phyloP scores from a whole-genome alignment of 208 protist genomes.

The Acanthamoeba polyphaga region DNA sequence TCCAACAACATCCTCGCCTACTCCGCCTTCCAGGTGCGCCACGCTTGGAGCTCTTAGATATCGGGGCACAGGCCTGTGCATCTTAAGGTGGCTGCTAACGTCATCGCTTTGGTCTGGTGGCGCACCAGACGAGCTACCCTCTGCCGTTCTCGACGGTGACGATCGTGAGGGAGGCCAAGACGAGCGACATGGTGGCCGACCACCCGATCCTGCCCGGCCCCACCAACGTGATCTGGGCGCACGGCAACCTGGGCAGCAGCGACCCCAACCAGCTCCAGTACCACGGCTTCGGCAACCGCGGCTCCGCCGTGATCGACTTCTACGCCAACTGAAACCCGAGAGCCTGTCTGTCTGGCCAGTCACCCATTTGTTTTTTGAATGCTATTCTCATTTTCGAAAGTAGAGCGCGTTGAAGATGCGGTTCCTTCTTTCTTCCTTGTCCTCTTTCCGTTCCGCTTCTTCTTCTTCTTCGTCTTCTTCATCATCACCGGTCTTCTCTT shows the following conservation, averaged over 20 bases:
- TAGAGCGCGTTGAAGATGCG: background rate
- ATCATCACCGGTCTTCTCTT: background rate
- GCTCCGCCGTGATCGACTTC: slow-evolving; percentile 18
- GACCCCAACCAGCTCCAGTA: slow-evolving; percentile 8
- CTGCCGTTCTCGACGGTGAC: slow-evolving; percentile 5
- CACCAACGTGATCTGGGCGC: background rate
- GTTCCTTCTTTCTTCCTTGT: background rate
- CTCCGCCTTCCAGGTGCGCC: slow-evolving; percentile 6
- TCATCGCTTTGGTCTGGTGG: background rate
- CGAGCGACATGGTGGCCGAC: background rate
- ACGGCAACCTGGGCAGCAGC: slow-evolving; percentile 8
- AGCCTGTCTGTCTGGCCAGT: too few relatives aligned
- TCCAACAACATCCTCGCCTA: slow-evolving; percentile 54
- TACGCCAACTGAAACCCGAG: background rate
- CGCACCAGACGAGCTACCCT: background rate
- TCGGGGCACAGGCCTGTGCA: background rate
- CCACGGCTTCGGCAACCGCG: background rate
- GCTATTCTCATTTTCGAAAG: background rate
- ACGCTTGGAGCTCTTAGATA: too few relatives aligned
- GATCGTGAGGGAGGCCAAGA: background rate
- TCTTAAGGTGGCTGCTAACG: background rate
- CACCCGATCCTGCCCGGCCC: background rate
- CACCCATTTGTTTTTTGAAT: too few relatives aligned
- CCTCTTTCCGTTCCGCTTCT: background rate
- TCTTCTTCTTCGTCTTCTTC: too few relatives aligned